Base-by-base conservation (phyloP, 345 rosid species). In the Camelina laxa region DNA sequence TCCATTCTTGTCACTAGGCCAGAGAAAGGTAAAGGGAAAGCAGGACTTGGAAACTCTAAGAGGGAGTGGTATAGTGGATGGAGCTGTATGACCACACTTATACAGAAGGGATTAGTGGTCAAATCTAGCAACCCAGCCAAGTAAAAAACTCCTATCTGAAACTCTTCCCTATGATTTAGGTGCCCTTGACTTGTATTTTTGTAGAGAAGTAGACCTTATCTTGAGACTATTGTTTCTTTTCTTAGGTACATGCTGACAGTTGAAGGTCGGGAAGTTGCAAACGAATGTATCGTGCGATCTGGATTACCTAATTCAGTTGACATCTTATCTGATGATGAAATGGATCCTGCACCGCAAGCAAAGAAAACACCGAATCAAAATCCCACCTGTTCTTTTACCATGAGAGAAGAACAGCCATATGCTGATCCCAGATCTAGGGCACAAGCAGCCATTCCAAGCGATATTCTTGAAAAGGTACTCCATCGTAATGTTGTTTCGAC, bases 1-100 rank as follows among this genome's bases (percentile, higher is more conserved):
- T 73, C 38, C 22, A 4, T 70, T 70, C 24, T 45, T 67, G 31
- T 76, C 66, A 61, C n/a, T 74, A 95, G 99, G 84, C 90, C 92
- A 55, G 99, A 91, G 70, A 90, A 89, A 76, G 93, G 91, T 59
- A 87, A 85, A 80, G 96, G 92, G 44, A 90, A 83, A 65, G 75
- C 91, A 48, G 74, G 82, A 54, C 86, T 89, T 78, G 93, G 94
- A 74, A 84, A 76, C 81, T 88, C 97, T 69, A 55, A 85, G 44
- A 89, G 87, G 79, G 97, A 89, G 71, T 90, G 97, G 97, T 92
- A 92, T 72, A 87, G 80, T 65, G 97, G 97, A 81, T 94, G 99
- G 99, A 92, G 77, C 80, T 92, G 96, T 84, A 94, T 94, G 99
- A 79, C 79, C 63, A 91, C 85, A 41, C 82, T 92, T 84, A 82